Conservation (phyloP, 495 filamentous ascomycete species). For the Talaromyces borbonicus region DNA sequence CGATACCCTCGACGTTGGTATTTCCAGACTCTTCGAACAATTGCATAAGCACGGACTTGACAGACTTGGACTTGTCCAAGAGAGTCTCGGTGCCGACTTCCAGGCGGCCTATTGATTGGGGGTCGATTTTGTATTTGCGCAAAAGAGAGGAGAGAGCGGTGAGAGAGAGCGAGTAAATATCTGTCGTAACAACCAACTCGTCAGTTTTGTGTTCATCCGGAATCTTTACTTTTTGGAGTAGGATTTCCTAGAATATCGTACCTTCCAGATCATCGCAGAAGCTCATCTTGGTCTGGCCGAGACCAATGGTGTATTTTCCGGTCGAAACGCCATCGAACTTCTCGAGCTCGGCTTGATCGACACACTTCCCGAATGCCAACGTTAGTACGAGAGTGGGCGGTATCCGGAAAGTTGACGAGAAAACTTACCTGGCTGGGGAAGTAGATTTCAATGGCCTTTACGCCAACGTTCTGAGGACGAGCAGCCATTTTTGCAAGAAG, state of each 20-base stretch:
- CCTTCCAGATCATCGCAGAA: conserved; percentile 99
- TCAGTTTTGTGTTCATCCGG: neutral
- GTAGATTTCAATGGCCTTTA: conserved; percentile 99
- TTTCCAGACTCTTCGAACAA: conserved; percentile 76
- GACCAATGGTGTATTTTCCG: conserved; percentile 98
- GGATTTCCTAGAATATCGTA: conserved; percentile 27
- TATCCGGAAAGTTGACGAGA: neutral
- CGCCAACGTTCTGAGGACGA: conserved; percentile 93
- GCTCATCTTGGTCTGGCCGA: conserved; percentile 99
- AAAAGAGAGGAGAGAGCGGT: conserved; percentile 83
- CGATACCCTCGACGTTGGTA: conserved; percentile 92
- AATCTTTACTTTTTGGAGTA: no score
- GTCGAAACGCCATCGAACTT: conserved; percentile 93
- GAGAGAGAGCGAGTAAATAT: conserved; percentile 95
- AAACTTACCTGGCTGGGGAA: conserved; percentile 83
- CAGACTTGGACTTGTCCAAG: conserved; percentile 98
- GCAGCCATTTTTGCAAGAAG: conserved; percentile 51
- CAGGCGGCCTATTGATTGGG: conserved; percentile 79
- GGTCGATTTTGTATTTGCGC: conserved; percentile 88
- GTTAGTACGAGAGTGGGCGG: conserved; percentile 15
- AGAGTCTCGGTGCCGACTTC: conserved; percentile 98
- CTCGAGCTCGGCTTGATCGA: conserved; percentile 91
- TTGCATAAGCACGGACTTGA: conserved; percentile 99
- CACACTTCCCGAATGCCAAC: conserved; percentile 62
- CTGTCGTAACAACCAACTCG: conserved; percentile 32